Evolutionary conservation across 495 filamentous ascomycete genomes (phyloP).

Genomic region (Rusavskia elegans): DNA sequence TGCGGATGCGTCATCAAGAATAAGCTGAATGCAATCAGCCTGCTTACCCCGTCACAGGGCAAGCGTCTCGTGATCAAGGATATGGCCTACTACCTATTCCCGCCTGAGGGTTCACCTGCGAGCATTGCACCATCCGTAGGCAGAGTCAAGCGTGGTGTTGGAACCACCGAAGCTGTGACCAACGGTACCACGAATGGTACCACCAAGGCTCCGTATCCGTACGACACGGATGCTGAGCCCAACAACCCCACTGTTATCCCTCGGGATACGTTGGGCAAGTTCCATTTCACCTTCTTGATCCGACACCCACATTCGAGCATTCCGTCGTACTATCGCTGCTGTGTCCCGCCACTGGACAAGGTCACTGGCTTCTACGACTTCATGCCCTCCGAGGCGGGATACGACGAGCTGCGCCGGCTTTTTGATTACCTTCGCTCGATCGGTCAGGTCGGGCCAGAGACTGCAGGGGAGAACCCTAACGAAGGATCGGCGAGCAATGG

Average conservation of each 20-base stretch:
- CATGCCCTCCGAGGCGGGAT: constrained; percentile 74
- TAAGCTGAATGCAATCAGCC: neutral
- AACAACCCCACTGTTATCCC: constrained; percentile 80
- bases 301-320: constrained; percentile 78
- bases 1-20: no score
- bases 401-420: constrained; percentile 64
- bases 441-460: constrained; percentile 45
- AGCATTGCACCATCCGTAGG: constrained; percentile 61
- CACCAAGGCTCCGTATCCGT: constrained; percentile 34
- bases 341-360: constrained; percentile 67
- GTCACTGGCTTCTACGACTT: constrained; percentile 79
- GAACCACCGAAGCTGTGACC: constrained; percentile 23
- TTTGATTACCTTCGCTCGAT: constrained; percentile 63
- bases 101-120: constrained; percentile 50
- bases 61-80: constrained; percentile 97
- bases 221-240: constrained; percentile 36
- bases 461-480: constrained; percentile 26
- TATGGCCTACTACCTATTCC: constrained; percentile 78
- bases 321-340: constrained; percentile 89
- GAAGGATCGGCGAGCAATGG: constrained; percentile 12
- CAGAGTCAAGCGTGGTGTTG: constrained; percentile 44
- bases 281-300: constrained; percentile 96
- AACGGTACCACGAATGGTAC: constrained; percentile 16
- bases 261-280: constrained; percentile 43
- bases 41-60: constrained; percentile 29